phyloP scores from a whole-genome alignment of 768 basidiomycete genomes.

The Agaricus blazei region DNA sequence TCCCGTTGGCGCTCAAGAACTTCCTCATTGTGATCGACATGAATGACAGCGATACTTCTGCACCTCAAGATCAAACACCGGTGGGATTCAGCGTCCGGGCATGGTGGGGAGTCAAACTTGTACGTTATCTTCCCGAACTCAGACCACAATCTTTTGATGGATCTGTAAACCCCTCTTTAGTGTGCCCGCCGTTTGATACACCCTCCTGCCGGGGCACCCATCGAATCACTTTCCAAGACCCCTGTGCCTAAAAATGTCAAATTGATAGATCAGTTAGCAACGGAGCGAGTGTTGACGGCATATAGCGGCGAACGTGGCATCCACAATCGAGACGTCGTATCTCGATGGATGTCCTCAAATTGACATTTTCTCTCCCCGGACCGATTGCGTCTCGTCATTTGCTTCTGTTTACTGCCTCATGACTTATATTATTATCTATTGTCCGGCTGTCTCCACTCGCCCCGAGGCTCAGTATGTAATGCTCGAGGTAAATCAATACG shows the following conservation, averaged over 20 bases:
- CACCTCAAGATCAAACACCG: slow-evolving; percentile 34
- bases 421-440: background rate
- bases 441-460: background rate
- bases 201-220: slow-evolving; percentile 25
- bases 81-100: slow-evolving; percentile 61
- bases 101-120: slow-evolving; percentile 83
- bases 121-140: slow-evolving; percentile 29
- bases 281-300: slow-evolving; percentile 59
- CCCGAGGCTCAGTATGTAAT: no score
- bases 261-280: slow-evolving; percentile 65
- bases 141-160: background rate
- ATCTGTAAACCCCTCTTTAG: slow-evolving; percentile 25
- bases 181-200: slow-evolving; percentile 53
- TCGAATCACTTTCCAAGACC: slow-evolving; percentile 54
- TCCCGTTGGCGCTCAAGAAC: slow-evolving; percentile 72
- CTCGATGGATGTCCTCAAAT: slow-evolving; percentile 34
- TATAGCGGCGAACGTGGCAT: slow-evolving; percentile 48
- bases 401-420: background rate
- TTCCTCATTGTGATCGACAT: slow-evolving; percentile 79
- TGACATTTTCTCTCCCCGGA: slow-evolving; percentile 9
- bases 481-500: no score
- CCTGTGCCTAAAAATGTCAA: slow-evolving; percentile 50
- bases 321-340: slow-evolving; percentile 37
- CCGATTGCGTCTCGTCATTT: background rate
- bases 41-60: slow-evolving; percentile 52